Conservation (phyloP, 2,329 filamentous ascomycete species). For the Fusarium veterinarium region DNA sequence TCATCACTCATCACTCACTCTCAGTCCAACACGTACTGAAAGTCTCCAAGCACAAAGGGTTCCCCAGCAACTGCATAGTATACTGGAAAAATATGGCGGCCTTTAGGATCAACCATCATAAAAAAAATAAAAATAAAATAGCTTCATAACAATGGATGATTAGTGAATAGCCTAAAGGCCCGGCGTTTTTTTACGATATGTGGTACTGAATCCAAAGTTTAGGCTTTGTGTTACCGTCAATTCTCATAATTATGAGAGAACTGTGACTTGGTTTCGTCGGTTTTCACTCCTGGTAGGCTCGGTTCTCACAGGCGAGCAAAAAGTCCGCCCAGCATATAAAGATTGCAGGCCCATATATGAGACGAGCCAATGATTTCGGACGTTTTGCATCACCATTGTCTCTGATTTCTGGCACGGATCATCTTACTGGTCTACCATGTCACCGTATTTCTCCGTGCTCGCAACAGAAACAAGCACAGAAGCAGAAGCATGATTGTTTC, state of each 20-base stretch:
- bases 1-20: slow-evolving; percentile 16
- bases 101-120: neutral
- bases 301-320: slow-evolving; percentile 24
- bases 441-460: slow-evolving; percentile 19
- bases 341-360: slow-evolving; percentile 19
- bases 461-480: neutral
- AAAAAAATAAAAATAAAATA: neutral
- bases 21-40: slow-evolving; percentile 3
- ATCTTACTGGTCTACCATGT: slow-evolving; percentile 31
- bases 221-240: neutral
- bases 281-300: slow-evolving; percentile 4
- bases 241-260: neutral
- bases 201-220: neutral
- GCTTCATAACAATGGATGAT: neutral
- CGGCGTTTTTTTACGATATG: neutral
- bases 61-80: neutral
- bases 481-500: slow-evolving; percentile 4
- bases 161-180: neutral
- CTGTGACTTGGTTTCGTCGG: neutral
- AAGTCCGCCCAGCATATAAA: slow-evolving; percentile 22
- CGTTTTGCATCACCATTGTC: slow-evolving; percentile 38
- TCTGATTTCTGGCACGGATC: slow-evolving; percentile 37
- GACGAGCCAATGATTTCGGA: slow-evolving; percentile 34
- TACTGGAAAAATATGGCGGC: neutral
- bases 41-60: slow-evolving; percentile 20